Conservation (phyloP, 768 basidiomycete species). For the Leucocoprinus birnbaumii region DNA sequence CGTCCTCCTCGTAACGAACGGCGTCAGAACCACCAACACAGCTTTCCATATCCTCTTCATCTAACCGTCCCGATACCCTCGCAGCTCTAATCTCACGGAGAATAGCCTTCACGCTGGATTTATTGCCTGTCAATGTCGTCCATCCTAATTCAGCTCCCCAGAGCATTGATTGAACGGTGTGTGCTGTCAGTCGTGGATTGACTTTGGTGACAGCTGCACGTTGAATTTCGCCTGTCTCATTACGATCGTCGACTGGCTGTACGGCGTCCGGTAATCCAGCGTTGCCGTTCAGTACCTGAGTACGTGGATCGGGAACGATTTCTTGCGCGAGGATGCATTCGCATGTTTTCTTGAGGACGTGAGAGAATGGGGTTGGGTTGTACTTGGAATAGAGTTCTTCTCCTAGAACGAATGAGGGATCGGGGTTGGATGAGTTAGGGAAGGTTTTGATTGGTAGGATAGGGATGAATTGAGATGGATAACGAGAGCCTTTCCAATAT, state of each 20-base stretch:
- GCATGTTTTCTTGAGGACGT: slow-evolving; percentile 49
- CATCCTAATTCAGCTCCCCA: slow-evolving; percentile 66
- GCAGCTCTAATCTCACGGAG: slow-evolving; percentile 58
- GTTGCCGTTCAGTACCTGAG: slow-evolving; percentile 19
- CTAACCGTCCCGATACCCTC: slow-evolving; percentile 29
- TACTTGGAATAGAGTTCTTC: not conserved
- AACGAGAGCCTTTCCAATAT: slow-evolving; percentile 69
- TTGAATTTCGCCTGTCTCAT: slow-evolving; percentile 38
- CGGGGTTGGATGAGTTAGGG: slow-evolving; percentile 23
- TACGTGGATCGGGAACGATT: slow-evolving; percentile 29
- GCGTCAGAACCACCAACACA: not conserved
- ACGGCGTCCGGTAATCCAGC: not conserved
- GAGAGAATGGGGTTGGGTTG: slow-evolving; percentile 34
- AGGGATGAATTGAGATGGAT: slow-evolving; percentile 48
- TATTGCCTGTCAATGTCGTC: slow-evolving; percentile 90
- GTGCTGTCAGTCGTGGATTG: slow-evolving; percentile 64
- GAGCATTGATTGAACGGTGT: slow-evolving; percentile 73
- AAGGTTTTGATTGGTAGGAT: slow-evolving; percentile 58
- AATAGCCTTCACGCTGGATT: slow-evolving; percentile 73
- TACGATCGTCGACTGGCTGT: not conserved
- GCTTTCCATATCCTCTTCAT: slow-evolving; percentile 18
- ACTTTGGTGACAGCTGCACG: slow-evolving; percentile 51
- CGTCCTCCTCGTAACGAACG: not conserved
- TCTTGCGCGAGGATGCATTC: slow-evolving; percentile 50
- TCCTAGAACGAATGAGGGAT: not conserved